These are phyloP conservation scores for Trametes cubensis DNA, from an alignment of 768 basidiomycete species.

Conservation along the genomic window DNA sequence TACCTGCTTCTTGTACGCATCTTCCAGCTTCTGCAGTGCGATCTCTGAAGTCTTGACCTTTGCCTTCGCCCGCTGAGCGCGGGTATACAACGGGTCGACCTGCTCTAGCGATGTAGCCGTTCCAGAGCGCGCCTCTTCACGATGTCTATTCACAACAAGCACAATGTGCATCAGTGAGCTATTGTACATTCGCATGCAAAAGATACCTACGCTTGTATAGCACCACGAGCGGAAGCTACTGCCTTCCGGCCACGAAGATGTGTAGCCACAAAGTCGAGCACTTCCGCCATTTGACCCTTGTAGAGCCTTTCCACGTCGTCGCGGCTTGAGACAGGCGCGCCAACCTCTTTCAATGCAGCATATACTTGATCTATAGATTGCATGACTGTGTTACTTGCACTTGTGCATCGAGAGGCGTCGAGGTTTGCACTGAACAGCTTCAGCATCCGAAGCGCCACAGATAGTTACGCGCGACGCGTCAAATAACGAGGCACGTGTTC, in stretches of 20 bases:
- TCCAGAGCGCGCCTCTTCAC: background rate
- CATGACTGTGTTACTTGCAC: background rate
- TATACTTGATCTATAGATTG: background rate
- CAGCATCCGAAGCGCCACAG: too few relatives aligned
- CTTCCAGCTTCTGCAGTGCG: background rate
- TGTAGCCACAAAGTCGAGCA: conserved; percentile 14
- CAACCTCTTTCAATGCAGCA: background rate
- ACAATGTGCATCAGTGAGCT: background rate
- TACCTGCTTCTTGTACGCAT: background rate
- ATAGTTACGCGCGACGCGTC: too few relatives aligned
- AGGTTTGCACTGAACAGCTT: background rate
- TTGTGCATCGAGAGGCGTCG: background rate
- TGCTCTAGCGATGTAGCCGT: background rate
- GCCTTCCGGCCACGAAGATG: conserved; percentile 11
- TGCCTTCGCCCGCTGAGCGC: background rate
- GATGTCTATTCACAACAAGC: conserved; percentile 1
- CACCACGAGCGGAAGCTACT: background rate
- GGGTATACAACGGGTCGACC: conserved; percentile 1
- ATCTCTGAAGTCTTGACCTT: background rate
- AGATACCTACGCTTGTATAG: conserved; percentile 17
- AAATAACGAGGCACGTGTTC: background rate
- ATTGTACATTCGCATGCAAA: background rate
- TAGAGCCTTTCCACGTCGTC: conserved; percentile 19
- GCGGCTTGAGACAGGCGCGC: conserved; percentile 11
- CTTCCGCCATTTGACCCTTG: conserved; percentile 22